Evolutionary conservation across 2,329 filamentous ascomycete genomes (phyloP).

Genomic region (Cordyceps javanica): DNA sequence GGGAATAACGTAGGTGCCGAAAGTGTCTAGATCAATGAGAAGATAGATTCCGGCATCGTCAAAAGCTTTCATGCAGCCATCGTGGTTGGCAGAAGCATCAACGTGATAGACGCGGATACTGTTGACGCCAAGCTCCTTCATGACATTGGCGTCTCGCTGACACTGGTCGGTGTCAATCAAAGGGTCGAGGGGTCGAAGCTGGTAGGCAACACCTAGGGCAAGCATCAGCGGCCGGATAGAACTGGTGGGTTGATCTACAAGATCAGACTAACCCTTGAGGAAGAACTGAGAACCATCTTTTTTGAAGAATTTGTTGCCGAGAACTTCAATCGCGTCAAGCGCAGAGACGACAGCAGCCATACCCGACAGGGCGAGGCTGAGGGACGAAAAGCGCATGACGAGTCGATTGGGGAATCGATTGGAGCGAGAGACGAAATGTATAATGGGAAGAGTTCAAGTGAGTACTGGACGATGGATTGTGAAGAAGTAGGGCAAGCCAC

Average conservation of each 20-base stretch:
- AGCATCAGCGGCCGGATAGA: not conserved
- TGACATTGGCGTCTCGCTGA: conserved; percentile 65
- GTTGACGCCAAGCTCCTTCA: conserved; percentile 77
- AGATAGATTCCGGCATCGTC: conserved; percentile 76
- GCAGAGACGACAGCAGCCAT: conserved; percentile 30
- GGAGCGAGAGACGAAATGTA: not conserved
- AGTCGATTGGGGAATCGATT: not conserved
- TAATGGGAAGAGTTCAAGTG: not conserved
- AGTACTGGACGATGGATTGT: too few relatives aligned
- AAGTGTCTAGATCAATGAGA: conserved; percentile 77
- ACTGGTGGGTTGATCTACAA: not conserved
- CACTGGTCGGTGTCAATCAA: conserved; percentile 72
- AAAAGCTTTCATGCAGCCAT: conserved; percentile 75
- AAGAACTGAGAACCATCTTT: conserved; percentile 76
- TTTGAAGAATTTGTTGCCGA: conserved; percentile 81
- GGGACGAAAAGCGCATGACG: conserved; percentile 34
- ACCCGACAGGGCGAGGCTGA: conserved; percentile 29
- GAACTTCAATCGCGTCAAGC: conserved; percentile 44
- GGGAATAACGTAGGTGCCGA: conserved; percentile 60
- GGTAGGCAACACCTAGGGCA: conserved; percentile 65
- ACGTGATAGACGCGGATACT: conserved; percentile 87
- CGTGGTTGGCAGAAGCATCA: conserved; percentile 63
- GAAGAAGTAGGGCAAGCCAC: not conserved
- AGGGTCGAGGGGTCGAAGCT: conserved; percentile 60
- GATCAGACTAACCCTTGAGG: conserved; percentile 59